phyloP scores from a whole-genome alignment of 176 grass and related monocot genomes.

The Oryza meyeriana region DNA sequence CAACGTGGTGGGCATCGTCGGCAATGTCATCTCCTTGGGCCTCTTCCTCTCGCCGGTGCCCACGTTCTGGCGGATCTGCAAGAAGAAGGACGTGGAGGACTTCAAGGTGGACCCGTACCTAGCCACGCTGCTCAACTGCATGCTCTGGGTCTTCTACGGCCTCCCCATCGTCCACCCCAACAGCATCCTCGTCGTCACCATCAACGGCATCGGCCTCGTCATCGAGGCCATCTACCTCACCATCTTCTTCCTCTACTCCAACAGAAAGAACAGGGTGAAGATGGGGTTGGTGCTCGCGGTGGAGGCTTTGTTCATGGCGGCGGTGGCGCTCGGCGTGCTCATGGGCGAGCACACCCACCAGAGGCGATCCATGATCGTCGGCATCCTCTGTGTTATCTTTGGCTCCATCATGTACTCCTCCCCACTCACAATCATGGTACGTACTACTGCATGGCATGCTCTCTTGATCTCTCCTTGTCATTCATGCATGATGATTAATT shows the following conservation, averaged over 20 bases:
- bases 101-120: conserved; percentile 50
- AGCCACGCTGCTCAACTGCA: conserved; percentile 53
- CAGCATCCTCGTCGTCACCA: conserved; percentile 9
- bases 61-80: conserved; percentile 35
- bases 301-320: conserved; percentile 45
- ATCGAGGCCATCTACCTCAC: conserved; percentile 38
- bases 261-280: not conserved
- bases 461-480: too few relatives aligned
- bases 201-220: conserved; percentile 42
- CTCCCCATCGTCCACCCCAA: not conserved
- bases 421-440: conserved; percentile 65
- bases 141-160: conserved; percentile 53
- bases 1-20: not conserved
- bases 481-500: too few relatives aligned
- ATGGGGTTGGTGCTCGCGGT: conserved; percentile 28
- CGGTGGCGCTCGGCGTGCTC: conserved; percentile 43
- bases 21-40: conserved; percentile 9
- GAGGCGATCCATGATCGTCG: conserved; percentile 55
- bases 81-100: conserved; percentile 36
- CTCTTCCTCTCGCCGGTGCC: conserved; percentile 9
- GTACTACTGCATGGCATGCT: too few relatives aligned
- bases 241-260: conserved; percentile 43
- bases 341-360: conserved; percentile 37
- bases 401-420: conserved; percentile 52
- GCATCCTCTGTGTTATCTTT: conserved; percentile 57